Evolutionary conservation across 192 early-diverging fungal genomes (phyloP).

Genomic region (Gonapodya prolifera): DNA sequence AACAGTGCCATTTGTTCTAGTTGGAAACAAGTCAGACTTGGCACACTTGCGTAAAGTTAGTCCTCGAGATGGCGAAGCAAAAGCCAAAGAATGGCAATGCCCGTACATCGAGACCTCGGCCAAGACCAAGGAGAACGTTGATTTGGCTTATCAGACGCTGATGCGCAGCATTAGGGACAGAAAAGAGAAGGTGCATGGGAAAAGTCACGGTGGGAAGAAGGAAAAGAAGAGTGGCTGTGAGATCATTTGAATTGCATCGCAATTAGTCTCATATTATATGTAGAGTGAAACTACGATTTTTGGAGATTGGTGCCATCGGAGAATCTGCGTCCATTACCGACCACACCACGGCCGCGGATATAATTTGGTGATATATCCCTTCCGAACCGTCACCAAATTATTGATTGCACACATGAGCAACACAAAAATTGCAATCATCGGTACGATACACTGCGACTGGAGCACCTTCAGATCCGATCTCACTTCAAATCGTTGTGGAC

Average conservation of each 20-base stretch:
- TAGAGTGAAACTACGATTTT: no score
- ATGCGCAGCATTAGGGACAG: constrained; percentile 61
- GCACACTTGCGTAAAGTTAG: constrained; percentile 45
- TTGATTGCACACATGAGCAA: not conserved
- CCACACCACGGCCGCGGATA: no score
- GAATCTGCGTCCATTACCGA: no score
- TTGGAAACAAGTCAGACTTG: constrained; percentile 69
- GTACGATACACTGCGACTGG: not conserved
- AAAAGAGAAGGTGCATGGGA: not conserved
- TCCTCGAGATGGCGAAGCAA: constrained; percentile 36
- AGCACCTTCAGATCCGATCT: not conserved
- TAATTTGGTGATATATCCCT: no score
- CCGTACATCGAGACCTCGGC: constrained; percentile 60
- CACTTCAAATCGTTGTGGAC: not conserved
- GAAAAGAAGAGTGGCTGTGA: constrained; percentile 3
- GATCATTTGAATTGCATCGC: not conserved
- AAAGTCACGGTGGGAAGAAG: not conserved
- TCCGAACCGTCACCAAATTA: no score
- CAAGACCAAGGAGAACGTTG: constrained; percentile 67
- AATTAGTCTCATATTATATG: no score
- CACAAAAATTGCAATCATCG: not conserved
- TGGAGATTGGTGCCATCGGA: no score
- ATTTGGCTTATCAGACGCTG: constrained; percentile 57
- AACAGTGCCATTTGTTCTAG: constrained; percentile 65
- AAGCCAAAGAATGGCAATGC: constrained; percentile 55